phyloP scores from a whole-genome alignment of 345 rosid species.

The Brassica juncea region DNA sequence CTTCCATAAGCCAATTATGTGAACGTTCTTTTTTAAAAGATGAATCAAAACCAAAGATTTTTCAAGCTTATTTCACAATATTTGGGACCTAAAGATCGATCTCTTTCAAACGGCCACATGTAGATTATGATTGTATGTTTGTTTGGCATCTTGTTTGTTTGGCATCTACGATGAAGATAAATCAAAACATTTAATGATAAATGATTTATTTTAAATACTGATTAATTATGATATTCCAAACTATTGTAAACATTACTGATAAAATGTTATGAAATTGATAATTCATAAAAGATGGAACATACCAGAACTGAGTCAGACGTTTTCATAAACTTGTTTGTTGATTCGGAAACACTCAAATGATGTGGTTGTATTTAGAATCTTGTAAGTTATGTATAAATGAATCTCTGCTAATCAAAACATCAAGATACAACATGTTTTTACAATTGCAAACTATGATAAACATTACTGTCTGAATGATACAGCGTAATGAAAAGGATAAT shows the following conservation, averaged over 20 bases:
- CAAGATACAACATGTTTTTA: too few species aligned
- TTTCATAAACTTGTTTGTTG: not conserved
- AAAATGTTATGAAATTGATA: not conserved
- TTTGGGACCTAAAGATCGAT: constrained; percentile 24
- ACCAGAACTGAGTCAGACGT: not conserved
- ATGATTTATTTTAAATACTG: too few species aligned
- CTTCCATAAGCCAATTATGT: constrained; percentile 9
- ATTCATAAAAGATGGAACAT: not conserved
- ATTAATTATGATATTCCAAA: not conserved
- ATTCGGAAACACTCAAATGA: not conserved
- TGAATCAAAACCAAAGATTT: constrained; percentile 4
- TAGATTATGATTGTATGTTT: constrained; percentile 1
- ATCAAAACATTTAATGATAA: not conserved
- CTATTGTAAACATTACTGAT: not conserved
- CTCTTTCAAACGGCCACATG: constrained; percentile 11
- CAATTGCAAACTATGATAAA: too few species aligned
- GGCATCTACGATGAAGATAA: constrained; percentile 2
- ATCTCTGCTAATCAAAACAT: not conserved
- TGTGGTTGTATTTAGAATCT: not conserved
- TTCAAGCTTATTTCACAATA: constrained; percentile 10
- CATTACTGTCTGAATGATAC: too few species aligned
- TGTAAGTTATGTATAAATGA: not conserved
- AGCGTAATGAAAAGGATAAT: not conserved
- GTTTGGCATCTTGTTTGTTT: constrained; percentile 18
- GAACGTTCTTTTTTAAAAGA: constrained; percentile 3